A percentile compares a stretch with the other conserved stretches of the same genome.
These are phyloP conservation scores for Lupinus albus DNA, from an alignment of 306 rosid genomes.

Conservation along the genomic window DNA sequence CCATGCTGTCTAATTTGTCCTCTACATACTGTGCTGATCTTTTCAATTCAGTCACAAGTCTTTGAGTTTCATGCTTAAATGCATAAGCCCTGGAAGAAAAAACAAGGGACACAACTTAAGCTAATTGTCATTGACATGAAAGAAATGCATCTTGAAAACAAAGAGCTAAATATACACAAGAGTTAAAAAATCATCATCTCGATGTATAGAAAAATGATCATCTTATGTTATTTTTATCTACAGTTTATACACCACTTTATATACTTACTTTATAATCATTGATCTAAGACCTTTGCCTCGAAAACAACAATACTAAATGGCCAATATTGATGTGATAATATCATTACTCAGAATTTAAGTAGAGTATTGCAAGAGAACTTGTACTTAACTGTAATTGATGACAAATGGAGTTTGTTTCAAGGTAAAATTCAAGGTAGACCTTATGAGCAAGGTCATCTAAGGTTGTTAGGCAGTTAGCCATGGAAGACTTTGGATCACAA, in stretches of 20 bases:
- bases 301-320: no score
- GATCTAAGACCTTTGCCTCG: no score
- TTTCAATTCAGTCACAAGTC: conserved; percentile 76
- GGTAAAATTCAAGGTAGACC: conserved; percentile 83
- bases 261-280: no score
- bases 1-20: conserved; percentile 61
- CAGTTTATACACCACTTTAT: no score
- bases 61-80: conserved; percentile 75
- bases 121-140: neutral
- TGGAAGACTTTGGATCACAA: conserved; percentile 58
- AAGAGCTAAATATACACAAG: no score
- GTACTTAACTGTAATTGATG: conserved; percentile 79
- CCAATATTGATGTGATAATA: no score
- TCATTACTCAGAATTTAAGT: neutral
- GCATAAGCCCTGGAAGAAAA: conserved; percentile 53
- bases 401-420: conserved; percentile 83
- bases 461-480: conserved; percentile 51
- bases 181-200: no score
- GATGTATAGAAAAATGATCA: no score
- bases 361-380: conserved; percentile 1
- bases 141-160: neutral
- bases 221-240: no score
- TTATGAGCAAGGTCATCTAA: conserved; percentile 64
- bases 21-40: conserved; percentile 69
- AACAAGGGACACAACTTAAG: neutral